Base-by-base conservation (phyloP, 768 basidiomycete genomes). In the Mycena crocata region DNA sequence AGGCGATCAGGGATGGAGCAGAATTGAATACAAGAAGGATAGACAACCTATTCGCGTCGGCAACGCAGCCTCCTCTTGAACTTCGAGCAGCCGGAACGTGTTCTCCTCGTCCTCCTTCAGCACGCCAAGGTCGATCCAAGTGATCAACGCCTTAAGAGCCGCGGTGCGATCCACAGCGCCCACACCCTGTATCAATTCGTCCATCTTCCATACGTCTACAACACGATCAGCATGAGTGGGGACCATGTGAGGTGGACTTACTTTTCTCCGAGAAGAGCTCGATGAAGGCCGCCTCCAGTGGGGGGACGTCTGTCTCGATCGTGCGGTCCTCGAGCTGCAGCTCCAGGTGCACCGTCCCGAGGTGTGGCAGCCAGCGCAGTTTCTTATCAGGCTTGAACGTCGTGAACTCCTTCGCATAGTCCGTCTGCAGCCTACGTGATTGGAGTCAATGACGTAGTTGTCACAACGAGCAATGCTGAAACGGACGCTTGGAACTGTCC, bases 301-400 rank as follows among this genome's bases (percentile, higher is more conserved):
- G 94, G 1, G 90, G 89, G 5, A 94, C 94, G 45, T 94, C 90
- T 4, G 87, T 87, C 24, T 88, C 87, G 35, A 98, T 64, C 5
- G 81, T 88, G 15, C 95, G 90, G 75, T 98, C 97, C 71, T 90
- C 85, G 3, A 99, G 83, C 72, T 95, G 89, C 9, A 99, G 80
- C 58, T 94, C 90, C 56, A 99, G 76, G 37, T 88, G 84, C 40
- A 97, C 88, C 2, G 90, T 93, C 0, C 98, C 97, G 15, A 98
- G 86, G 74, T 96, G 92, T 13, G 95, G 91, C 8, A 98, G 76
- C 92, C 95, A 99, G 50, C 89, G 87, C 35, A 99, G 86, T 65
- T 85, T 87, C 82, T 99, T 98, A 79, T 98, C 95, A 0, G 95
- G 95, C 74, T 98, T 98, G 81, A 95, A 93, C 15, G 84, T 81